phyloP scores from a whole-genome alignment of 78 protist genomes.

The slime mould (Dictyostelium discoideum) region DNA sequence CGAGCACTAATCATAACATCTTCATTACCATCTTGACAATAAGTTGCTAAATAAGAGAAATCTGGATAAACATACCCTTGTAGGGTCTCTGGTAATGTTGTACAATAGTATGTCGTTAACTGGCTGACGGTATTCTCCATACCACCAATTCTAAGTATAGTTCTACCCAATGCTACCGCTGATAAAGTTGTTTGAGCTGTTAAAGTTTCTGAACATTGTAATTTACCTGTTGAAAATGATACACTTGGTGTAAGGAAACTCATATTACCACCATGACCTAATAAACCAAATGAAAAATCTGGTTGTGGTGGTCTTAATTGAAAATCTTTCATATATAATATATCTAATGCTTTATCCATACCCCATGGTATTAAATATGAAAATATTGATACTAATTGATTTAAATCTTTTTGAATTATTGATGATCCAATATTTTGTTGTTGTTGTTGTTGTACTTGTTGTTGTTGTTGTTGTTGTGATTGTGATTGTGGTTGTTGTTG shows the following conservation, averaged over 20 bases:
- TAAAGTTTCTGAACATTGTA: conserved; percentile 48
- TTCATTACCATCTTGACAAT: conserved; percentile 62
- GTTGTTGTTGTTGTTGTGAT: background rate
- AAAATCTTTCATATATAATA: conserved; percentile 68
- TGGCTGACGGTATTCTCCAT: conserved; percentile 54
- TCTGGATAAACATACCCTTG: conserved; percentile 65
- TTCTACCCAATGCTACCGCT: conserved; percentile 51
- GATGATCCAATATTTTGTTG: background rate
- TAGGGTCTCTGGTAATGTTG: conserved; percentile 47
- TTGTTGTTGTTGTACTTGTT: background rate
- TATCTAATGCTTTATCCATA: conserved; percentile 57
- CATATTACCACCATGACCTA: conserved; percentile 66
- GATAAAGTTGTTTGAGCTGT: conserved; percentile 67
- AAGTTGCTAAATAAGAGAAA: conserved; percentile 34
- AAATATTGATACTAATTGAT: conserved; percentile 49
- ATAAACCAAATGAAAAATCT: conserved; percentile 71
- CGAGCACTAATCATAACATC: conserved; percentile 68
- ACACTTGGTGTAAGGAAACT: conserved; percentile 38
- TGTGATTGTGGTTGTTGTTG: background rate
- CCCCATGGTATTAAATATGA: conserved; percentile 76
- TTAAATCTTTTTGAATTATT: conserved; percentile 43
- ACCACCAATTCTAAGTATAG: conserved; percentile 57
- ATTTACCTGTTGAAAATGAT: conserved; percentile 18
- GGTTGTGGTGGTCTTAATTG: conserved; percentile 76
- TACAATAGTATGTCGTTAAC: conserved; percentile 51